Base-by-base conservation (phyloP, 768 basidiomycete genomes). In the Mycena olivaceomarginata region DNA sequence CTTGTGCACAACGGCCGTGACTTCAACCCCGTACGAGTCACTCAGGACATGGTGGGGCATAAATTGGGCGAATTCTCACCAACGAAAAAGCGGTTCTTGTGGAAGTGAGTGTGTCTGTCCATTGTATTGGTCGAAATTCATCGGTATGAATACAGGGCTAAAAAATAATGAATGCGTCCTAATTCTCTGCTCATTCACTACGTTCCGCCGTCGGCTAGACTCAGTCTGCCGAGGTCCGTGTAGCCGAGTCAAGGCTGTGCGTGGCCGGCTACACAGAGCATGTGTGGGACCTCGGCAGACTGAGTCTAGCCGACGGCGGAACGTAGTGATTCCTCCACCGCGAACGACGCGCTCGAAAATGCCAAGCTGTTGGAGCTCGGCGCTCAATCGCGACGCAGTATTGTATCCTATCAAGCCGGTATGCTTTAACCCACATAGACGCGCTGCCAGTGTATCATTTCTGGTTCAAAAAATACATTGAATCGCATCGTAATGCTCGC, bases 41-140 rank as follows among this genome's bases (percentile, higher is more conserved):
- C 96, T 5, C 96, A 98, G 84, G 98, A 99, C 85, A 99, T 99
- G 98, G 97, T 99, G 2, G 98, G 98, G 0, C 98, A 99, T 85
- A 99, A 99, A 85, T 86, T 99, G 68, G 98, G 98, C 69, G 97
- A 99, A 89, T 99, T 99, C 85, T 88, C 97, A 53, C 92, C 94
- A 80, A 99, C 98, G 46, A 94, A 94, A 87, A 97, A 97, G 85
- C 92, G 91, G 70, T 98, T 97, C 85, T 91, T 89, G 43, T 97
- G 93, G 88, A 95, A 92, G 97, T 97, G 83, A 83, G 96, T 93
- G 41, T 41, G 41, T 22, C 9, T 45, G 41, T 43, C 20, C 7
- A 16, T 57, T 40, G 31, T 41, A 1, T n/a, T 53, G 20, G 48
- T 5, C 2, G 5, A 18, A 15, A 18, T 16, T 56, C 5, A 69